phyloP scores from a whole-genome alignment of 2,329 filamentous ascomycete genomes.

The Dryadomyces quercivorus region DNA sequence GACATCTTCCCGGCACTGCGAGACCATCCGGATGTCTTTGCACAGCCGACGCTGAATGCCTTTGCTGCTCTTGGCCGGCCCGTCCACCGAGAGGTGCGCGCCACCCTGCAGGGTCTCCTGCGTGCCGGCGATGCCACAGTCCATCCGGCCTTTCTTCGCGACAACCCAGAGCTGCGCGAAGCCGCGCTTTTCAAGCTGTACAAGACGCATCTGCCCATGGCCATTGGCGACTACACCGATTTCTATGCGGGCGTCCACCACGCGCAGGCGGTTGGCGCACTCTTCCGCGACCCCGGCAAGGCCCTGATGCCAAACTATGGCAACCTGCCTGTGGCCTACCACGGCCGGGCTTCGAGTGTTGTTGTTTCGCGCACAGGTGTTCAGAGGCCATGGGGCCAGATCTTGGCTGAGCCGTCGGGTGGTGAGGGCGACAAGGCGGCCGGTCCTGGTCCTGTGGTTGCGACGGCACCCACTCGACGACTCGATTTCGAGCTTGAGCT shows the following conservation, averaged over 20 bases:
- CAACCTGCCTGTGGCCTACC: conserved; percentile 71
- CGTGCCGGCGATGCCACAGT: conserved; percentile 32
- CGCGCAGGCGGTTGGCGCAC: conserved; percentile 52
- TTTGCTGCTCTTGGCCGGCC: conserved; percentile 62
- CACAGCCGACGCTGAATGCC: conserved; percentile 22
- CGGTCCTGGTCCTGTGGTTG: conserved; percentile 29
- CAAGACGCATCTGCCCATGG: conserved; percentile 60
- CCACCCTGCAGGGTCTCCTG: conserved; percentile 57
- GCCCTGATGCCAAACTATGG: conserved; percentile 73
- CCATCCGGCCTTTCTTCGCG: conserved; percentile 47
- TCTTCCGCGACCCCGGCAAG: conserved; percentile 50
- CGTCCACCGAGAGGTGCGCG: conserved; percentile 55
- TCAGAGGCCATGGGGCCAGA: conserved; percentile 63
- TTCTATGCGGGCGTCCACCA: conserved; percentile 76
- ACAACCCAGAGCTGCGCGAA: conserved; percentile 45
- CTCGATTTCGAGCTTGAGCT: conserved; percentile 75
- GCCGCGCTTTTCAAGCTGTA: conserved; percentile 48
- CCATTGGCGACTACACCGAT: conserved; percentile 74
- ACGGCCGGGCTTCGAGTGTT: conserved; percentile 64
- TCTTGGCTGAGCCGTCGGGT: conserved; percentile 33
- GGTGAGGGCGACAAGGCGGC: conserved; percentile 34
- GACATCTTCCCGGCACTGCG: conserved; percentile 12
- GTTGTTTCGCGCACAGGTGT: conserved; percentile 64
- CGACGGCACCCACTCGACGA: conserved; percentile 49
- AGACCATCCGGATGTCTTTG: conserved; percentile 13